Evolutionary conservation across 176 grass and related monocot genomes (phyloP).

Genomic region (maize (Zea mays)): Zm-B73-REFERENCE-NAM-5.0 NC_050102.1:154246501-154247000

Average conservation of each 20-base stretch:
- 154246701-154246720: slow-evolving; percentile 75
- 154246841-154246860: slow-evolving; percentile 85
- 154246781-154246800: slow-evolving; percentile 43
- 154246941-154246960: slow-evolving; percentile 60
- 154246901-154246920: slow-evolving; percentile 80
- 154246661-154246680: slow-evolving; percentile 80
- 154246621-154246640: slow-evolving; percentile 65
- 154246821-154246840: slow-evolving; percentile 79
- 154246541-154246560: slow-evolving; percentile 35
- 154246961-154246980: slow-evolving; percentile 82
- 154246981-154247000: slow-evolving; percentile 61
- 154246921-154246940: slow-evolving; percentile 59
- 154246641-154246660: slow-evolving; percentile 50
- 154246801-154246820: slow-evolving; percentile 30
- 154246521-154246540: slow-evolving; percentile 31
- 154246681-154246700: slow-evolving; percentile 79
- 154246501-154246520: slow-evolving; percentile 39
- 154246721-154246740: slow-evolving; percentile 65
- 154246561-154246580: slow-evolving; percentile 66
- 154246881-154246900: slow-evolving; percentile 92
- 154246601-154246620: slow-evolving; percentile 89
- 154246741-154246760: slow-evolving; percentile 88
- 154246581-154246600: slow-evolving; percentile 51
- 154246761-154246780: slow-evolving; percentile 54
- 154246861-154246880: slow-evolving; percentile 77